Base-by-base conservation (phyloP, 257 asterid genomes). In the Solanum phureja region DNA sequence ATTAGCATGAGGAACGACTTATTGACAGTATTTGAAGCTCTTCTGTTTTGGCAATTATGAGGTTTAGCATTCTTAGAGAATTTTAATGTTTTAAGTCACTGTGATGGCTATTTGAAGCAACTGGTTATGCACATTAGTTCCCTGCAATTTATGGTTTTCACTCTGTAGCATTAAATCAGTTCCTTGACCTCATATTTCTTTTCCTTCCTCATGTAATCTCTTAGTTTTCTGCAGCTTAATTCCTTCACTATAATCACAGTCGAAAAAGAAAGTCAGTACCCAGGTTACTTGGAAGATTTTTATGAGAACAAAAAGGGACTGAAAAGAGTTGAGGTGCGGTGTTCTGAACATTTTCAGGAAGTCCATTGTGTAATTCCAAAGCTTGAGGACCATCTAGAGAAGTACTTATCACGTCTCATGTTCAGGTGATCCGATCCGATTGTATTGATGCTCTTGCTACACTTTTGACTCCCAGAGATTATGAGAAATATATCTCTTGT, bases 231-330 rank as follows among this genome's bases (percentile, higher is more conserved):
- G 62, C 84, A 94, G 96, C 91, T 88, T 72, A 56, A 89, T 86
- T 93, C 95, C 69, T 91, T 93, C 18, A 94, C 89, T 37, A 88
- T 91, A 89, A 83, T 92, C 87, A 86, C 72, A 89, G 89, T 42
- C 11, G 90, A 90, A 86, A 88, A 79, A 38, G 88, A 58, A 38
- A 89, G 49, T 66, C 87, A 76, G 83, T 90, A 68, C 86, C 88
- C 93, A 34, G 97, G 91, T 29, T 93, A 94, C 90, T 89, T 94
- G 85, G 91, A 92, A 84, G 98, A 94, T 74, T 35, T 94, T 44
- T 95, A 90, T 1, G 98, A 94, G 92, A 93, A 91, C 84, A 86
- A 35, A 29, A 35, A 87, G 56, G 93, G 88, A 52, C 88, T 79
- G 77, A 95, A 94, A 90, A 91, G 83, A 92, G 93, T 86, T 18